Evolutionary conservation across 2,329 filamentous ascomycete species (phyloP).

Genomic region (Trichothecium sympodiale): DNA sequence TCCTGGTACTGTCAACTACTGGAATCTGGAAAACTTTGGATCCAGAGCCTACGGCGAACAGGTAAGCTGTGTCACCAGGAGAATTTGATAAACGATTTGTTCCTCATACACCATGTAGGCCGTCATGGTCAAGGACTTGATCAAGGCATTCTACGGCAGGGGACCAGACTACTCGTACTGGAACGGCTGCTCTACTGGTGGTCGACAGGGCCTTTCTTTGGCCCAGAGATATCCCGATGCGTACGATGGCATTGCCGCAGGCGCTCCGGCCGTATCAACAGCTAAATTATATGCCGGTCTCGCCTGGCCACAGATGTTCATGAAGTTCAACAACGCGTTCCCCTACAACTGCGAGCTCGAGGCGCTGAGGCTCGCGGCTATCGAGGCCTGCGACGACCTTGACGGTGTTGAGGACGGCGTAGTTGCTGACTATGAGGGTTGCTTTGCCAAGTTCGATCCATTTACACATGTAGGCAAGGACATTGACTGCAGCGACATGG

Average conservation of each 20-base stretch:
- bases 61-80: too few relatives aligned
- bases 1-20: neutral
- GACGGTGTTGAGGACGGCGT: conserved; percentile 4
- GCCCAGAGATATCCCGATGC: conserved; percentile 39
- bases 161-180: conserved; percentile 32
- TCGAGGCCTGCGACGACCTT: conserved; percentile 2
- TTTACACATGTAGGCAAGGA: conserved; percentile 12
- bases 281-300: conserved; percentile 14
- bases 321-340: conserved; percentile 19
- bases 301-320: conserved; percentile 14
- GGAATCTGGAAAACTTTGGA: too few relatives aligned
- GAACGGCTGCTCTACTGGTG: conserved; percentile 41
- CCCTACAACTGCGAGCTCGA: conserved; percentile 4
- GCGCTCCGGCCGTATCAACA: conserved; percentile 30
- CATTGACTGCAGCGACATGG: conserved; percentile 10
- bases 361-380: neutral
- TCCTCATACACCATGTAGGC: conserved; percentile 15
- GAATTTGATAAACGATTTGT: too few relatives aligned
- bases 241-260: conserved; percentile 42
- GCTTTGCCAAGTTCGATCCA: conserved; percentile 18
- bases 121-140: conserved; percentile 28
- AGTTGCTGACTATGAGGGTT: conserved; percentile 9
- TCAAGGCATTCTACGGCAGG: conserved; percentile 28
- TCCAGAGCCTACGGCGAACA: too few relatives aligned
- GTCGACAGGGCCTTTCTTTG: conserved; percentile 40